Conservation (phyloP, 1,284 basidiomycete genomes). For the Puccinia sorghi region DNA sequence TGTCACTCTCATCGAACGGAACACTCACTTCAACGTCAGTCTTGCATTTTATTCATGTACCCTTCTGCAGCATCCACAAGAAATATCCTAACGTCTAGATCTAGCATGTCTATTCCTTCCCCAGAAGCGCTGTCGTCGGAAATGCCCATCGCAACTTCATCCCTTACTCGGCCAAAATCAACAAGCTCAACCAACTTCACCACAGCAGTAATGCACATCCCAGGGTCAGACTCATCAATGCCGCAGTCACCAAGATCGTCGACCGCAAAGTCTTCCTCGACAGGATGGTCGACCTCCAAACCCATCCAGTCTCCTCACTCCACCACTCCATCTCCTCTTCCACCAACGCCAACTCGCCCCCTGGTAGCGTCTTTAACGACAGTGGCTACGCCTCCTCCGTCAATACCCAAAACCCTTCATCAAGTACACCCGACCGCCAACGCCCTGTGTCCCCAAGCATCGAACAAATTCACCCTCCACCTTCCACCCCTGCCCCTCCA, state of each 20-base stretch:
- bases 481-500: background rate
- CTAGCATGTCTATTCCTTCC: slow-evolving; percentile 60
- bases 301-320: background rate
- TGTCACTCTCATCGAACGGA: slow-evolving; percentile 37
- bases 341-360: background rate
- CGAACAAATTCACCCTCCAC: slow-evolving; percentile 1
- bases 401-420: background rate
- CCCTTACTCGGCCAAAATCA: slow-evolving; percentile 62
- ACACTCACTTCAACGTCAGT: slow-evolving; percentile 44
- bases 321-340: background rate
- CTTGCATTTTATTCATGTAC: background rate
- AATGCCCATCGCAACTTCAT: slow-evolving; percentile 65
- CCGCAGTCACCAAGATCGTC: slow-evolving; percentile 32
- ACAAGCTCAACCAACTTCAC: slow-evolving; percentile 17
- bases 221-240: slow-evolving; percentile 30
- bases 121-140: slow-evolving; percentile 60
- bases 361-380: slow-evolving; percentile 7
- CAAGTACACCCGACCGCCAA: background rate
- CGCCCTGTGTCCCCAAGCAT: background rate
- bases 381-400: slow-evolving; percentile 36
- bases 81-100: background rate
- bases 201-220: background rate
- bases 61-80: background rate
- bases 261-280: slow-evolving; percentile 29
- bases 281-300: background rate